phyloP scores from a whole-genome alignment of 495 filamentous ascomycete genomes.

The Penicillium chermesinum region DNA sequence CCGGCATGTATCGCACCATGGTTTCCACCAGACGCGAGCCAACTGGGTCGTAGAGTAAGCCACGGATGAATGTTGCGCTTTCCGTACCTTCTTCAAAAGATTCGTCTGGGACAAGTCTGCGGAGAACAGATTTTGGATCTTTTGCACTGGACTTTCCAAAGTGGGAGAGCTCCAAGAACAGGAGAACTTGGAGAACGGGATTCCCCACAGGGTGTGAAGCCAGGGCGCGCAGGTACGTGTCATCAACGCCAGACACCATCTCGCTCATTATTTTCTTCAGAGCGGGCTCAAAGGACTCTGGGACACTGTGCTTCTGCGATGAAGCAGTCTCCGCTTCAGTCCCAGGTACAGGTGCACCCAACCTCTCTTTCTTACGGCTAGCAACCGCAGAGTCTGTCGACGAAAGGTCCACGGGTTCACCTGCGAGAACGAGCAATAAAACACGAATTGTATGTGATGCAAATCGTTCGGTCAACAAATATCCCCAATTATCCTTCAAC shows the following conservation, averaged over 20 bases:
- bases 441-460: conserved; percentile 88
- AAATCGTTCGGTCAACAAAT: conserved; percentile 77
- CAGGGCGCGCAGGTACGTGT: conserved; percentile 68
- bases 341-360: conserved; percentile 42
- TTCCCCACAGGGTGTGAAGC: conserved; percentile 86
- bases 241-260: conserved; percentile 62
- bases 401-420: conserved; percentile 62
- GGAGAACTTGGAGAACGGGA: conserved; percentile 77
- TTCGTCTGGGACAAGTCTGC: conserved; percentile 60
- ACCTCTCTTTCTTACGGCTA: conserved; percentile 85
- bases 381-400: conserved; percentile 65
- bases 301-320: conserved; percentile 54
- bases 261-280: conserved; percentile 74
- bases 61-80: conserved; percentile 68
- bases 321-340: background rate
- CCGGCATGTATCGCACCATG: conserved; percentile 71
- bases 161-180: conserved; percentile 75
- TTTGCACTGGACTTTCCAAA: conserved; percentile 59
- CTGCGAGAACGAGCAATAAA: conserved; percentile 78
- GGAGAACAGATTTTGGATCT: conserved; percentile 55
- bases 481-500: conserved; percentile 76
- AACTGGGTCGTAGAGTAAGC: conserved; percentile 79
- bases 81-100: conserved; percentile 52
- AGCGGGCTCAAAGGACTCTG: conserved; percentile 67
- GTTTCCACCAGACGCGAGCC: conserved; percentile 87